Percentiles rank a stretch among this genome's conserved stretches.
phyloP scores from a whole-genome alignment of 2,329 filamentous ascomycete genomes.

The Trichoderma breve region DNA sequence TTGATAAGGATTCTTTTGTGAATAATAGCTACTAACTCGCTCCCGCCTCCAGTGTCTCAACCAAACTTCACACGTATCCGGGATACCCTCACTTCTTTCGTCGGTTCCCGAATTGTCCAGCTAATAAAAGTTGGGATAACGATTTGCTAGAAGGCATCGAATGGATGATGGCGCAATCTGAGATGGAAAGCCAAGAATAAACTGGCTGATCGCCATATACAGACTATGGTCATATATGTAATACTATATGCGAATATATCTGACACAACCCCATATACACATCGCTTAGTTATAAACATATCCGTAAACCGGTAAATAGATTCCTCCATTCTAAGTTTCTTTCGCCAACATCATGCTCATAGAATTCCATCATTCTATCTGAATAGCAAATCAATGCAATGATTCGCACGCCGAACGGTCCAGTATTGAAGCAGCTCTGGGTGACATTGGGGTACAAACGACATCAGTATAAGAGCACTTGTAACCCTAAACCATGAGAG shows the following conservation, averaged over 20 bases:
- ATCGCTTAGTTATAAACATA: no score
- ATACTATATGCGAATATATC: not conserved
- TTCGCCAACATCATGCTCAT: no score
- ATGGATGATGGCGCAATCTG: not conserved
- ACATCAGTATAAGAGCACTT: not conserved
- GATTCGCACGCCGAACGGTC: no score
- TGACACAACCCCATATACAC: no score
- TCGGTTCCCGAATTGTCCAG: not conserved
- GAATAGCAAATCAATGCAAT: no score
- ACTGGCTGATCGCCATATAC: not conserved
- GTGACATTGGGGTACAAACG: not conserved
- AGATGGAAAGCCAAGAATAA: not conserved
- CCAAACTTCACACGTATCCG: not conserved
- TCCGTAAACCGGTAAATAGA: no score
- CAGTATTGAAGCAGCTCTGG: no score
- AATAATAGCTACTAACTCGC: not conserved
- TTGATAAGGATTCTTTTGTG: not conserved
- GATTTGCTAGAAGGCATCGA: not conserved
- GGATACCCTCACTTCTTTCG: not conserved
- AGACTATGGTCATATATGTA: not conserved
- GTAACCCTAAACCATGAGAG: not conserved
- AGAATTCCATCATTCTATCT: no score
- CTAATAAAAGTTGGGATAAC: not conserved
- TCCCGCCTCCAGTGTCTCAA: not conserved
- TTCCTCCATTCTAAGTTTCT: no score